A percentile compares a stretch with the other conserved stretches of the same genome.
These are phyloP conservation scores for Hirsutella thompsonii DNA, from an alignment of 2,329 filamentous ascomycete genomes.

Conservation along the genomic window DNA sequence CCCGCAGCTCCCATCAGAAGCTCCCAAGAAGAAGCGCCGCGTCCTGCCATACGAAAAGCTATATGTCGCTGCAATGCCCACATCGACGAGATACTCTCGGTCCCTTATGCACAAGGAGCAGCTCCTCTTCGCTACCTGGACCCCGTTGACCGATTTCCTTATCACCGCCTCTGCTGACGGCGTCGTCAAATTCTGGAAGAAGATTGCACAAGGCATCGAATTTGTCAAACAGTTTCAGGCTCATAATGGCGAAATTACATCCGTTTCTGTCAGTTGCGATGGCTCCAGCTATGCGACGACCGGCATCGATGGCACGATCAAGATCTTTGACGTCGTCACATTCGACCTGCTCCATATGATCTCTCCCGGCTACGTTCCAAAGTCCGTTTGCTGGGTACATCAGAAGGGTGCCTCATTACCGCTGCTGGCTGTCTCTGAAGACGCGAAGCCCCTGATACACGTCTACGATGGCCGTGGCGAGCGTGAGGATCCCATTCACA, in stretches of 20 bases:
- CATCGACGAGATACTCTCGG: constrained; percentile 73
- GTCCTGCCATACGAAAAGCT: constrained; percentile 90
- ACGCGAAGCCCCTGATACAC: constrained; percentile 56
- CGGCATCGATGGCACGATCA: constrained; percentile 64
- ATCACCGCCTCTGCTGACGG: constrained; percentile 91
- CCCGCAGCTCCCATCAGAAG: constrained; percentile 71
- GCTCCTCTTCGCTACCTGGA: constrained; percentile 75
- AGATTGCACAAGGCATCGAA: constrained; percentile 77
- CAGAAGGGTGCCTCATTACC: constrained; percentile 77
- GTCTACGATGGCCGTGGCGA: constrained; percentile 89
- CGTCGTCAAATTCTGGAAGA: constrained; percentile 99
- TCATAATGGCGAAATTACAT: constrained; percentile 72
- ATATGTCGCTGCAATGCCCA: constrained; percentile 80
- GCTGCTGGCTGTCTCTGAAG: constrained; percentile 70
- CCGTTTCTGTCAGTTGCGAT: constrained; percentile 76
- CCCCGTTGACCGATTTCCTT: constrained; percentile 84
- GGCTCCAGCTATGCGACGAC: constrained; percentile 88
- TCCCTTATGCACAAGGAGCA: constrained; percentile 99
- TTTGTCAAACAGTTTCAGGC: constrained; percentile 98
- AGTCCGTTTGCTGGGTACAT: constrained; percentile 86
- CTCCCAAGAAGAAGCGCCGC: constrained; percentile 80
- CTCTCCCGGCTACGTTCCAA: constrained; percentile 60
- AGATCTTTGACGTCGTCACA: constrained; percentile 72
- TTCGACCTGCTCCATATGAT: constrained; percentile 82
- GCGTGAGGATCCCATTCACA: constrained; percentile 61